phyloP scores from a whole-genome alignment of 2,329 filamentous ascomycete species.

The Colletotrichum lupini region DNA sequence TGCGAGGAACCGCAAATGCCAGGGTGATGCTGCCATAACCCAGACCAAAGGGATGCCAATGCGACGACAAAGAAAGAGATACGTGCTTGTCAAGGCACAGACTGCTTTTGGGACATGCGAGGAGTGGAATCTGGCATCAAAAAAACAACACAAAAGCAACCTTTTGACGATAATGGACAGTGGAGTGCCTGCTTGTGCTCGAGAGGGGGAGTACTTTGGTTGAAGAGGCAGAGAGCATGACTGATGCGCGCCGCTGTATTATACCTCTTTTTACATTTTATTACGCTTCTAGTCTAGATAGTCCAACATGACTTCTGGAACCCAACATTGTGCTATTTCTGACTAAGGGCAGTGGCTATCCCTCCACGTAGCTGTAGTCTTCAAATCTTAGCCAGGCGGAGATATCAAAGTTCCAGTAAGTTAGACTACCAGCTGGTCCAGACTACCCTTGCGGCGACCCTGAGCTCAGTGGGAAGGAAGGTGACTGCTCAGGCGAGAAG shows the following conservation, averaged over 20 bases:
- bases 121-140: not conserved
- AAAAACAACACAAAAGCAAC: slow-evolving; percentile 23
- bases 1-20: not conserved
- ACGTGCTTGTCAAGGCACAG: slow-evolving; percentile 2
- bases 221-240: slow-evolving; percentile 17
- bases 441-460: not conserved
- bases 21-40: not conserved
- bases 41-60: not conserved
- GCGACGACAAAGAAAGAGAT: not conserved
- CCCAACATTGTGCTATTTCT: not conserved
- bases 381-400: not conserved
- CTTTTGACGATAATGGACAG: slow-evolving; percentile 35
- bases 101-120: not conserved
- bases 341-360: too few relatives aligned
- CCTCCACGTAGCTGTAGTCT: too few relatives aligned
- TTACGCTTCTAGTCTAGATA: slow-evolving; percentile 14
- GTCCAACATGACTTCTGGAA: slow-evolving; percentile 21
- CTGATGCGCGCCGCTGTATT: slow-evolving; percentile 33
- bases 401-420: not conserved
- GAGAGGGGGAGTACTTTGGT: not conserved
- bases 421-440: not conserved
- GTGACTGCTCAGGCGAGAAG: not conserved
- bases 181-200: slow-evolving; percentile 15
- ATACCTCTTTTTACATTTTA: slow-evolving; percentile 29
- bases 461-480: not conserved